Evolutionary conservation across 2,329 filamentous ascomycete genomes (phyloP).

Genomic region (Calonectria hongkongensis): DNA sequence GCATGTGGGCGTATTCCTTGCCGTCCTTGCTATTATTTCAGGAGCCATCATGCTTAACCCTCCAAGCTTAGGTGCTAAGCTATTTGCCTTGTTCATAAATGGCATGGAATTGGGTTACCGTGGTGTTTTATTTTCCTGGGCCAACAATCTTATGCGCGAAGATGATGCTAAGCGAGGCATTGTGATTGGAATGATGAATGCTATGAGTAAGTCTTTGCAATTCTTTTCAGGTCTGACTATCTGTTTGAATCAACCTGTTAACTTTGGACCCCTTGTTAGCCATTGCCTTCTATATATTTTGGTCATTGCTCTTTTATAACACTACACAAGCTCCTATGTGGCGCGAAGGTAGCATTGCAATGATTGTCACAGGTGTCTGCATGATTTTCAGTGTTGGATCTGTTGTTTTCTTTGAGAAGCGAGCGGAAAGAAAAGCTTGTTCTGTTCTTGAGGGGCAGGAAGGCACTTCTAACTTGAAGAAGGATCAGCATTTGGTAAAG

Average conservation of each 20-base stretch:
- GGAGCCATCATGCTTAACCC: conserved; percentile 43
- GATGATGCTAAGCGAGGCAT: conserved; percentile 44
- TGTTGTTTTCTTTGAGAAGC: conserved; percentile 1
- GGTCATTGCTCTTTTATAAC: conserved; percentile 38
- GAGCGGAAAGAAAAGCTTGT: not conserved
- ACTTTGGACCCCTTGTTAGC: conserved; percentile 2
- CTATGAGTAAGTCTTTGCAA: not conserved
- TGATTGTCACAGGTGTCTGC: conserved; percentile 28
- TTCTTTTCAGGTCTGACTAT: too few relatives aligned
- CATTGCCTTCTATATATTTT: conserved; percentile 40
- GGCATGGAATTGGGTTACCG: conserved; percentile 36
- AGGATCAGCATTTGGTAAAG: too few relatives aligned
- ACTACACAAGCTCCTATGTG: conserved; percentile 35
- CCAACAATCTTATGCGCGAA: conserved; percentile 34
- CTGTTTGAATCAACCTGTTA: not conserved
- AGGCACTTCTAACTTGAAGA: too few relatives aligned
- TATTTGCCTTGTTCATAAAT: conserved; percentile 42
- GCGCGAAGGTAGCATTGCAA: conserved; percentile 40
- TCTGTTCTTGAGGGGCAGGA: too few relatives aligned
- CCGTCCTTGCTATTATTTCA: conserved; percentile 34
- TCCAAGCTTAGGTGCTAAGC: conserved; percentile 24
- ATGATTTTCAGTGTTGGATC: conserved; percentile 6
- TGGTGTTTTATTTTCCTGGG: conserved; percentile 43
- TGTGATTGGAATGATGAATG: conserved; percentile 42
- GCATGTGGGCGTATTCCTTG: conserved; percentile 40